Evolutionary conservation across 2,329 filamentous ascomycete species (phyloP), one percentile per base, ranked within the genome.

Genomic region (Exophiala calicioides): DNA sequence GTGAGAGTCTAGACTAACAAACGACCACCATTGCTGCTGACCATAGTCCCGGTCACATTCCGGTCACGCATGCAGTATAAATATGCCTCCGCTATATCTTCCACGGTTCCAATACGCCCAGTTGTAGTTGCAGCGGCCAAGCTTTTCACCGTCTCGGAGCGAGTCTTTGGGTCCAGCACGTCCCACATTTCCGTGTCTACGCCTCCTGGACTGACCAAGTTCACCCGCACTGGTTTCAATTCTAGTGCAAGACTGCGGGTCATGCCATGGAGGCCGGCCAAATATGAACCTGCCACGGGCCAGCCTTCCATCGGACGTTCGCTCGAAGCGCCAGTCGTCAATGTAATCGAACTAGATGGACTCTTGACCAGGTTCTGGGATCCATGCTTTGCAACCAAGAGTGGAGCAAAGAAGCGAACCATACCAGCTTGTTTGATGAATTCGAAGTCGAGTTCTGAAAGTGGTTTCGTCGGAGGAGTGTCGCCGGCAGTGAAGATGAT

Each of bases 161-260:
- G 58, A 40, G 58, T 19, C 21, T 60, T 52, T 5, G 47, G 60
- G 5, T 45, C 12, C 26, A 58, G 41, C 5, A 46, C 30, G 6
- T 60, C 60, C 59, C 62, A 72, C 15, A 75, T 43, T 29, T 70
- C 69, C 4, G 78, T 81, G 23, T 71, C 60, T 0, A 77, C 67
- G 0, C 69, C 66, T 0, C 82, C 83, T 0, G 81, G 80, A 45
- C 64, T 68, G 2, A 86, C 77, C 0, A 76, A 59, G 59, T 86
- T 86, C 15, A 85, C 81, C 2, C 84, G 67, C 4, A 85, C 62
- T 0, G 83, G 83, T 53, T 73, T 74, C 47, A 86, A 58, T 57
- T 86, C 82, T 23, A 84, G 54, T 2, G 82, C 82, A 26, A 86
- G 64, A 2, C 70, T 73, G 1, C 77, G 69, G 2, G 71, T 70